Conservation (phyloP, 2,329 filamentous ascomycete species). For the Trichoderma oligosporum region DNA sequence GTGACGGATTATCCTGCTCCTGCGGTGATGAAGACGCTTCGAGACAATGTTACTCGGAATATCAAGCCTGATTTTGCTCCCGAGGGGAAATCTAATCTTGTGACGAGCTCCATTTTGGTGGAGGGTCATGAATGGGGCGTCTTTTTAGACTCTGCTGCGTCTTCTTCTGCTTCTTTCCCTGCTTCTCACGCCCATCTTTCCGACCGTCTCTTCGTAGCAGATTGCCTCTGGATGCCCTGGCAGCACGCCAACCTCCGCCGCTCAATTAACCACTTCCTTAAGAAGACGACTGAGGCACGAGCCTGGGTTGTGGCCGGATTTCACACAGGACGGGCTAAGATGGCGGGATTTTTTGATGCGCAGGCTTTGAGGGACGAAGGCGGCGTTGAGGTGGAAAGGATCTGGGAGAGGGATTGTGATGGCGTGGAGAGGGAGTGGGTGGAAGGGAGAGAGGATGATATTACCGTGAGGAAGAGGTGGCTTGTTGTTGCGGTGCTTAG, state of each 20-base stretch:
- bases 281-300: slow-evolving; percentile 40
- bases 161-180: neutral
- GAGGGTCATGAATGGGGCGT: slow-evolving; percentile 65
- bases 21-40: slow-evolving; percentile 56
- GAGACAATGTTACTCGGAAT: slow-evolving; percentile 54
- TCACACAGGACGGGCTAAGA: slow-evolving; percentile 64
- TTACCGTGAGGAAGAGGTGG: slow-evolving; percentile 64
- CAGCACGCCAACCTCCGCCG: slow-evolving; percentile 63
- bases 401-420: slow-evolving; percentile 67
- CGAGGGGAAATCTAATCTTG: slow-evolving; percentile 21
- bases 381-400: slow-evolving; percentile 58
- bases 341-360: slow-evolving; percentile 61
- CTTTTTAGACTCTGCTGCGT: slow-evolving; percentile 25
- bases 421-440: slow-evolving; percentile 60
- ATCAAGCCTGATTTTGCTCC: slow-evolving; percentile 36
- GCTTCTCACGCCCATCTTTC: slow-evolving; percentile 39
- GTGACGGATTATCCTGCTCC: slow-evolving; percentile 66
- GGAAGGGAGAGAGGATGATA: slow-evolving; percentile 60
- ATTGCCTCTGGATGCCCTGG: slow-evolving; percentile 73
- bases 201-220: slow-evolving; percentile 63
- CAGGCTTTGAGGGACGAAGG: slow-evolving; percentile 40
- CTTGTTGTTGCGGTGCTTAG: slow-evolving; percentile 57
- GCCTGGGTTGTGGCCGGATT: slow-evolving; percentile 68
- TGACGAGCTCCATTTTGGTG: slow-evolving; percentile 38
- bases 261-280: slow-evolving; percentile 62